Conservation (phyloP, 148 eudicot species). For the Hydrangea macrophylla region DNA sequence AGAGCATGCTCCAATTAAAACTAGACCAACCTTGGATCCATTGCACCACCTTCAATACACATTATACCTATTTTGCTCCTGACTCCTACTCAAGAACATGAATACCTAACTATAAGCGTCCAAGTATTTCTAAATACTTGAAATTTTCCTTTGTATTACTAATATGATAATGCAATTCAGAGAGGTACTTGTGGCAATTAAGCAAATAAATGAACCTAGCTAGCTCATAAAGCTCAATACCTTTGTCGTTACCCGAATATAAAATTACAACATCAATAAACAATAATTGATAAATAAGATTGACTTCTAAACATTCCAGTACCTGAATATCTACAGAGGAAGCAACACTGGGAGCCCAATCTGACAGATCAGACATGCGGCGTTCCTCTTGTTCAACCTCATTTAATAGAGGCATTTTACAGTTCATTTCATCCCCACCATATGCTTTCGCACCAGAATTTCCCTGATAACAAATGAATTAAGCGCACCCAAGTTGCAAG, state of each 20-base stretch:
- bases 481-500: slow-evolving; percentile 4
- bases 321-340: slow-evolving; percentile 76
- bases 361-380: slow-evolving; percentile 94
- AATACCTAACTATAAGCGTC: too few relatives aligned
- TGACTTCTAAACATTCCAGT: neutral
- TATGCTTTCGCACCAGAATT: slow-evolving; percentile 21
- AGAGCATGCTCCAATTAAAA: too few relatives aligned
- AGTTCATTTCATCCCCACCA: slow-evolving; percentile 42
- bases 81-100: too few relatives aligned
- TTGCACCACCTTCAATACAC: too few relatives aligned
- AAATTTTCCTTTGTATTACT: too few relatives aligned
- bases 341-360: slow-evolving; percentile 78
- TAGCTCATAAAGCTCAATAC: slow-evolving; percentile 1
- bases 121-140: too few relatives aligned
- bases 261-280: too few relatives aligned
- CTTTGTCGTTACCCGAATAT: neutral
- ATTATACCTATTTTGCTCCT: too few relatives aligned
- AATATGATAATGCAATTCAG: too few relatives aligned
- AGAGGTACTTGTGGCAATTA: too few relatives aligned
- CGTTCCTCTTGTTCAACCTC: slow-evolving; percentile 77
- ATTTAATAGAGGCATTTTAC: slow-evolving; percentile 29
- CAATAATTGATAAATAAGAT: neutral
- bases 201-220: too few relatives aligned
- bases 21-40: too few relatives aligned
- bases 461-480: slow-evolving; percentile 31